Percentiles rank a stretch among this genome's conserved stretches.
phyloP scores from a whole-genome alignment of 768 basidiomycete species.

The Mycena olivaceomarginata region DNA sequence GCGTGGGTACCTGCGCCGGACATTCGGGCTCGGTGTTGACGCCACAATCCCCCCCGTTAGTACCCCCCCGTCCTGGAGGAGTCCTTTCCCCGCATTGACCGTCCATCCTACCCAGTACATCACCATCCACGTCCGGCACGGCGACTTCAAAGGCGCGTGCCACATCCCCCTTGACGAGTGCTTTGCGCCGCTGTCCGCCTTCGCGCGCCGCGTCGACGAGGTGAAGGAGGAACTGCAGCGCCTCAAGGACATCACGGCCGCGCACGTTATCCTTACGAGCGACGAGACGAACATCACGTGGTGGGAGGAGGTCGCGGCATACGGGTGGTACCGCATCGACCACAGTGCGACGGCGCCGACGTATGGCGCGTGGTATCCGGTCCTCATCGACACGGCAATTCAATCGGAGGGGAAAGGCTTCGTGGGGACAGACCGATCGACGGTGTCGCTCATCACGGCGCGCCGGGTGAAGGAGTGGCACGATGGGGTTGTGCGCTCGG shows the following conservation, averaged over 20 bases:
- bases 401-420: constrained; percentile 67
- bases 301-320: constrained; percentile 51
- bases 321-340: constrained; percentile 52
- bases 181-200: constrained; percentile 52
- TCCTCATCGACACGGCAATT: constrained; percentile 68
- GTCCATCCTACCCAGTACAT: constrained; percentile 52
- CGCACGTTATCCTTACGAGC: constrained; percentile 59
- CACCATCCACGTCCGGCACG: constrained; percentile 59
- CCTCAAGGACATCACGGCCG: constrained; percentile 44
- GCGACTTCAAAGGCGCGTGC: constrained; percentile 58
- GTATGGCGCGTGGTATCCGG: constrained; percentile 61
- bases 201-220: constrained; percentile 55
- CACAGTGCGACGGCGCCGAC: constrained; percentile 33
- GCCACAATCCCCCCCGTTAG: constrained; percentile 50
- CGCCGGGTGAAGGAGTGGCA: constrained; percentile 68
- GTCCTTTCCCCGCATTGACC: constrained; percentile 30
- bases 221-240: constrained; percentile 50
- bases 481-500: constrained; percentile 57
- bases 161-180: constrained; percentile 51
- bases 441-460: constrained; percentile 65
- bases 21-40: constrained; percentile 45
- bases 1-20: constrained; percentile 46
- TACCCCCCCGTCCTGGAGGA: not conserved
- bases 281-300: constrained; percentile 58
- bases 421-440: constrained; percentile 69